Evolutionary conservation across 179 eudicot genomes (phyloP), one percentile per base, ranked within the genome.

Genomic region (Corrigiola litoralis): DNA sequence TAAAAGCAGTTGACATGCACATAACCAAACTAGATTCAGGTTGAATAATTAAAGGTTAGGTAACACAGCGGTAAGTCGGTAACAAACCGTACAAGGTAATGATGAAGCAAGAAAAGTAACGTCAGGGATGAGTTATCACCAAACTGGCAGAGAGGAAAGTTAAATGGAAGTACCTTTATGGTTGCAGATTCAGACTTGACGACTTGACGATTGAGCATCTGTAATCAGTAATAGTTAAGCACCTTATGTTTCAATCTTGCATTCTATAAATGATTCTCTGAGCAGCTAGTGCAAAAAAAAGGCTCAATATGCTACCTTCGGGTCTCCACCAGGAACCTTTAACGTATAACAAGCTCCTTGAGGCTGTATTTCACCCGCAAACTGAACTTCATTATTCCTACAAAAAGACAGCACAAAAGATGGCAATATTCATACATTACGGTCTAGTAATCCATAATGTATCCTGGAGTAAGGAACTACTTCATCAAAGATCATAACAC

Each of bases 311-410:
- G 40, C 5, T 27, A 94, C 99, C 94, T 87, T 80, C 51, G 42
- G 68, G 68, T 94, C 95, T 69, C 95, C 97, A 10, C 85, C 66
- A 63, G 84, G 76, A 42, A 84, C 57, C 17, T 78, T 66, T 44
- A 90, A 63, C 18, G 75, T 68, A 69, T 79, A 94, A 49, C 65
- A 67, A 72, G 91, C 86, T 51, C 99, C 97, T 38, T 75, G 80
- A 10, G 89, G 85, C 65, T 94, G 99, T 32, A 90, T 61, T 72
- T 90, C 96, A 65, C 99, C 99, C 54, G 97, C 99, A 72, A 94
- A 94, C 72, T 94, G 95, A 72, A 90, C 99, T 75, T 90, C 95
- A 63, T 86, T 94, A 75, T 94, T 94, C 87, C 97, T 94, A 74
- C 31, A 78, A 49, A 34, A 53, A 24, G 36, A 46, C 5, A 75